Conservation (phyloP, 1,284 basidiomycete genomes). For the Termitomyces sp. region DNA sequence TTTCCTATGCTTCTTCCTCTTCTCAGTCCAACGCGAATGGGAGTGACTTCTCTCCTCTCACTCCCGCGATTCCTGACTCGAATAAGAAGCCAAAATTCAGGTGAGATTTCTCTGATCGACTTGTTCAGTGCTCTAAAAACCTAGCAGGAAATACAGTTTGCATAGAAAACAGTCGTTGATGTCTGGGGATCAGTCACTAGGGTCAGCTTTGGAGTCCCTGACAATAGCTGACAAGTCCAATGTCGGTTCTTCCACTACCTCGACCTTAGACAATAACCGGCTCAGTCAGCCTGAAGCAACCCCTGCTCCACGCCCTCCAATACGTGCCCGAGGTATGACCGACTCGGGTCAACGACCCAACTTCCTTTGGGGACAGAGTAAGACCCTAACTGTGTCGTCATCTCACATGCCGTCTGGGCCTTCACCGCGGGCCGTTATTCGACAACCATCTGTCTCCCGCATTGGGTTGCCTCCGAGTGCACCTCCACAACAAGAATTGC, state of each 20-base stretch:
- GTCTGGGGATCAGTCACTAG: slow-evolving; percentile 17
- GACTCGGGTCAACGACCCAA: slow-evolving; percentile 30
- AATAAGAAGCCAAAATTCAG: slow-evolving; percentile 25
- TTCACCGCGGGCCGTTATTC: slow-evolving; percentile 32
- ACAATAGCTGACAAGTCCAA: slow-evolving; percentile 11
- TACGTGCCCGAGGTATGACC: slow-evolving; percentile 52
- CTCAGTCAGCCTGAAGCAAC: slow-evolving; percentile 28
- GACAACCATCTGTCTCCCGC: slow-evolving; percentile 37
- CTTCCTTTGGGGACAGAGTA: slow-evolving; percentile 22
- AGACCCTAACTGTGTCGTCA: slow-evolving; percentile 10
- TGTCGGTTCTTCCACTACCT: slow-evolving; percentile 21
- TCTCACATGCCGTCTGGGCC: slow-evolving; percentile 9
- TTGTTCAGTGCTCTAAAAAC: neutral
- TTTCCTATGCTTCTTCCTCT: slow-evolving; percentile 55
- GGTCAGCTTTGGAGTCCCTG: slow-evolving; percentile 20
- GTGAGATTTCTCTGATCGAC: slow-evolving; percentile 13
- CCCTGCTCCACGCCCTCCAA: slow-evolving; percentile 28
- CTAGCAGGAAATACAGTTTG: slow-evolving; percentile 17
- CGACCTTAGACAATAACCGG: slow-evolving; percentile 20
- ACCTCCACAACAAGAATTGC: slow-evolving; percentile 37
- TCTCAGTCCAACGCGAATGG: slow-evolving; percentile 41
- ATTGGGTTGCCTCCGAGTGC: slow-evolving; percentile 39
- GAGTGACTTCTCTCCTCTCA: slow-evolving; percentile 23
- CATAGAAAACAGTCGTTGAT: slow-evolving; percentile 20
- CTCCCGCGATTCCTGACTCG: slow-evolving; percentile 6